Evolutionary conservation across 805 yeast species (phyloP), one percentile per base, ranked within the genome.

Genomic region (Sugiyamaella smithiae): DNA sequence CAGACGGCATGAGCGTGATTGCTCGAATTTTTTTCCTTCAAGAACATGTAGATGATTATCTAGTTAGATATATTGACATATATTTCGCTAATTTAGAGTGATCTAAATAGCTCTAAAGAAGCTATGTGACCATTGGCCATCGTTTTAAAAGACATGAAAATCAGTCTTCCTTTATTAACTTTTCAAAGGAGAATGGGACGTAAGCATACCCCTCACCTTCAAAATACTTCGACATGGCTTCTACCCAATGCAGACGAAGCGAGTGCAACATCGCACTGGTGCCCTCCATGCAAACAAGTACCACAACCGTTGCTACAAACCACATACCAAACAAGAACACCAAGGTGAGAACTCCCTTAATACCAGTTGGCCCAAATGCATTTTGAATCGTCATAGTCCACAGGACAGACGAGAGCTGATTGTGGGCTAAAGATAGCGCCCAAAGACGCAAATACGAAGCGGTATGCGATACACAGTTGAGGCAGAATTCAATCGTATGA

Each of bases 241-340:
- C 99, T 48, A 93, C 99, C 99, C 99, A 93, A 67, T 93, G 99
- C 64, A 93, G 76, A 72, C 99, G 85, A 63, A 93, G 78, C 17
- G 97, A 85, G 70, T 93, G 99, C 63, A 93, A 78, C 99, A 93
- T 93, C 19, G 99, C 99, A 32, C 96, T 87, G 0, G 99, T 93
- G 50, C 99, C 99, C 69, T 93, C 99, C 99, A 93, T 93, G 51
- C 87, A 73, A 16, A 93, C 99, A 62, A 93, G 76, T 58, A 93
- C 90, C 61, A 88, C 84, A 20, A 90, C 91, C 0, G 99, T 90
- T 52, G 93, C 75, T 1, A 81, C 81, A 66, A 93, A 89, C 99
- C 99, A 93, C 86, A 91, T 83, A 12, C 85, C 96, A 67, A 93
- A 93, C 60, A 93, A 69, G 14, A 81, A 59, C 25, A 90, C 90